Percentiles rank a stretch among this genome's conserved stretches.
Evolutionary conservation across 768 basidiomycete genomes (phyloP).

Genomic region (Termitomyces heimii): DNA sequence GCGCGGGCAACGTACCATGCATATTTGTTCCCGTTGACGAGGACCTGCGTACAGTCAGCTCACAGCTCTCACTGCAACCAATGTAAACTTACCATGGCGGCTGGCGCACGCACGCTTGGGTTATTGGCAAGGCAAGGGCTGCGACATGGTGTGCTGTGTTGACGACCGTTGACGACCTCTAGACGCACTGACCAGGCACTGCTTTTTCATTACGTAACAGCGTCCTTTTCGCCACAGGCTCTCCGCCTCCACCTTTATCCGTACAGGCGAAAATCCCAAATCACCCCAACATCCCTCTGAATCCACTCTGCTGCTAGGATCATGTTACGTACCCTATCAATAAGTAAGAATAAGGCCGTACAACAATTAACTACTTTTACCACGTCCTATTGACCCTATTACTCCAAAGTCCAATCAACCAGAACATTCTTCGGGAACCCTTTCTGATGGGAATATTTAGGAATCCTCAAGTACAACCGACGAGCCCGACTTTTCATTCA

Average conservation of each 20-base stretch:
- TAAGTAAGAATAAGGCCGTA: too few species aligned
- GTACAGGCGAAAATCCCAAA: too few species aligned
- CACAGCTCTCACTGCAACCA: neutral
- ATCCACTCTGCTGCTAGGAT: too few species aligned
- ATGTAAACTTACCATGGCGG: neutral
- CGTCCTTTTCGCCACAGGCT: neutral
- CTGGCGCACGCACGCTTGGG: neutral
- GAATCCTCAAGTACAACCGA: too few species aligned
- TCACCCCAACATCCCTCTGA: too few species aligned
- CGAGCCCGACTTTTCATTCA: too few species aligned
- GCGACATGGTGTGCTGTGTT: neutral
- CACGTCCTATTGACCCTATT: too few species aligned
- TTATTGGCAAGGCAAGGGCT: neutral
- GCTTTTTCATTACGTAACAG: neutral
- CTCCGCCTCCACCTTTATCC: neutral
- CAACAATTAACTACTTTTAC: too few species aligned
- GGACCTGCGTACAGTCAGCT: slow-evolving; percentile 38
- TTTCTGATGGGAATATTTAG: too few species aligned
- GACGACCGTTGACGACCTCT: neutral
- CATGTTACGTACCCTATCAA: too few species aligned
- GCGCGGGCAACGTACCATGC: slow-evolving; percentile 52
- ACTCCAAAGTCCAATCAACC: too few species aligned
- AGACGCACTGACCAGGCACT: neutral
- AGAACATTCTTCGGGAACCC: too few species aligned
- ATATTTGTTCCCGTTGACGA: slow-evolving; percentile 74